Evolutionary conservation across 2,329 filamentous ascomycete species (phyloP).

Genomic region (Cladosporium sp.): DNA sequence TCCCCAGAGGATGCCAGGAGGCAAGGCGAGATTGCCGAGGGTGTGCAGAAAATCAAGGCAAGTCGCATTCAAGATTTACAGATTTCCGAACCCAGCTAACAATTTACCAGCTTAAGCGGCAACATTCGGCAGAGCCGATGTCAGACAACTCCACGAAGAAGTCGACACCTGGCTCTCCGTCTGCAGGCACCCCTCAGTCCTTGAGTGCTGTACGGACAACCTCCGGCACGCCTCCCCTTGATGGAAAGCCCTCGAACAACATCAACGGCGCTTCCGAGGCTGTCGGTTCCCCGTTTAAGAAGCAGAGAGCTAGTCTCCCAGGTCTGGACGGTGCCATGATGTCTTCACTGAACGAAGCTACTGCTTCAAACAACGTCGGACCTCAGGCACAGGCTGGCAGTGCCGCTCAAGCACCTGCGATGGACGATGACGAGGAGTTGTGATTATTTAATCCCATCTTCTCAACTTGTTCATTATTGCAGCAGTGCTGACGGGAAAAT

Average conservation of each 20-base stretch:
- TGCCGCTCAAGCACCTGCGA: slow-evolving; percentile 23
- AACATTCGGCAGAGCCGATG: slow-evolving; percentile 72
- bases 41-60: slow-evolving; percentile 80
- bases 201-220: slow-evolving; percentile 34
- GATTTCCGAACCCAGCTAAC: slow-evolving; percentile 22
- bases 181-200: slow-evolving; percentile 44
- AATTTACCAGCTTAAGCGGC: slow-evolving; percentile 68
- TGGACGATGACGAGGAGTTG: slow-evolving; percentile 48
- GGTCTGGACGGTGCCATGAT: slow-evolving; percentile 32
- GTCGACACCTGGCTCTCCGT: slow-evolving; percentile 45
- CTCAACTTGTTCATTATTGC: not conserved
- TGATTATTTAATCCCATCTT: slow-evolving; percentile 30
- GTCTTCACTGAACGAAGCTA: slow-evolving; percentile 20
- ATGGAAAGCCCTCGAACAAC: slow-evolving; percentile 26
- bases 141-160: slow-evolving; percentile 44
- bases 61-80: slow-evolving; percentile 30
- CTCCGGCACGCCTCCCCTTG: slow-evolving; percentile 35
- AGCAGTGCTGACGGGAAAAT: not conserved
- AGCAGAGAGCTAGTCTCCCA: slow-evolving; percentile 64
- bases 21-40: slow-evolving; percentile 74
- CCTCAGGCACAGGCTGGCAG: slow-evolving; percentile 23
- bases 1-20: slow-evolving; percentile 71
- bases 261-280: slow-evolving; percentile 47
- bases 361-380: slow-evolving; percentile 24
- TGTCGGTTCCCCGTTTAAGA: slow-evolving; percentile 73